Conservation (phyloP, 2,329 filamentous ascomycete species). For the Penicillium sp. region DNA sequence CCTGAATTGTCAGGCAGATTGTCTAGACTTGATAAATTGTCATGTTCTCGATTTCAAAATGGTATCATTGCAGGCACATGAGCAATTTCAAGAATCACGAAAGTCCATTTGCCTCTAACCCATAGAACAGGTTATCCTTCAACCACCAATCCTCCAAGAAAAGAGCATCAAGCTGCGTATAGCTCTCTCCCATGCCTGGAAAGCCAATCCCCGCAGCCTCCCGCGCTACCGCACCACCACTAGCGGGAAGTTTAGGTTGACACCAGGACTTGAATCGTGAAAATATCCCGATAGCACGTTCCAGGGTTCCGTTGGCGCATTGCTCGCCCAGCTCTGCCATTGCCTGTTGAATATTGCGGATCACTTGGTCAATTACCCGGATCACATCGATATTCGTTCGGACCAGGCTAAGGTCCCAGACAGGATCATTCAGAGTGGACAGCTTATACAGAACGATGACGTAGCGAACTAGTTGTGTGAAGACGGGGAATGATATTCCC, state of each 20-base stretch:
- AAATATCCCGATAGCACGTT: constrained; percentile 6
- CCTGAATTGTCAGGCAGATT: too few relatives aligned
- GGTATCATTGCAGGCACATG: neutral
- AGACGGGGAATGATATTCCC: constrained; percentile 4
- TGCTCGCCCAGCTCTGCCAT: neutral
- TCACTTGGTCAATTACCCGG: constrained; percentile 9
- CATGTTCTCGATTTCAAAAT: neutral
- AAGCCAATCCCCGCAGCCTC: neutral
- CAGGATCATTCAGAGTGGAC: constrained; percentile 3
- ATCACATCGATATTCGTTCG: constrained; percentile 4
- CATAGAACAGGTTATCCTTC: constrained; percentile 1
- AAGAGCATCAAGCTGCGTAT: constrained; percentile 1
- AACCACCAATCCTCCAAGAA: constrained; percentile 8
- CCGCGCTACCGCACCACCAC: neutral
- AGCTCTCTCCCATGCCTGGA: neutral
- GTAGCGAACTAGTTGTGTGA: constrained; percentile 9
- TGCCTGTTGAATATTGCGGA: constrained; percentile 3
- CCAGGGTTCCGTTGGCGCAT: constrained; percentile 2
- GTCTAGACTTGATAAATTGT: neutral
- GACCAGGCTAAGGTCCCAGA: constrained; percentile 7
- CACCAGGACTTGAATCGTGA: constrained; percentile 3
- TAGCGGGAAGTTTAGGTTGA: constrained; percentile 1
- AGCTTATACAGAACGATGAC: constrained; percentile 10
- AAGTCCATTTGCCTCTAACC: neutral
- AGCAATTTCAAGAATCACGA: neutral